These are phyloP conservation scores for Mycena olivaceomarginata DNA, from an alignment of 768 basidiomycete genomes.

Conservation along the genomic window DNA sequence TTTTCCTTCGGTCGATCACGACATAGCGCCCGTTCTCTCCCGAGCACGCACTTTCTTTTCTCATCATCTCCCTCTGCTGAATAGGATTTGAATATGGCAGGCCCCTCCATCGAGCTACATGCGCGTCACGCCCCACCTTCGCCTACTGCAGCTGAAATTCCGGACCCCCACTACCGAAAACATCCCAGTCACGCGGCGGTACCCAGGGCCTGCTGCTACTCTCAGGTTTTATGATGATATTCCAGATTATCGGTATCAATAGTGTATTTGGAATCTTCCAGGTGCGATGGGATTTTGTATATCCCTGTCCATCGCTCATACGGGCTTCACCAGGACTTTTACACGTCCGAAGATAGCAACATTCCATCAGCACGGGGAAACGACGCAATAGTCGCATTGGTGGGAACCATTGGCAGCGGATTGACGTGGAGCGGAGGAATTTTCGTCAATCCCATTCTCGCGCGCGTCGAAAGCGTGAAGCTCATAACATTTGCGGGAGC, in stretches of 20 bases:
- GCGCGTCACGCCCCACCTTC: not conserved
- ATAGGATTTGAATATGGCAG: not conserved
- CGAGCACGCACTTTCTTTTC: too few species aligned
- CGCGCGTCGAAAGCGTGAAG: conserved; percentile 54
- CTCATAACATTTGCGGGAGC: conserved; percentile 60
- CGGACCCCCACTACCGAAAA: not conserved
- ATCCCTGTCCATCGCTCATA: not conserved
- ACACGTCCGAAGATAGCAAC: conserved; percentile 60
- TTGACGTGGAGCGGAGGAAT: conserved; percentile 69
- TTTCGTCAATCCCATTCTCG: conserved; percentile 63
- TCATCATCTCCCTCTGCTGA: too few species aligned
- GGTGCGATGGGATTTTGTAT: conserved; percentile 44
- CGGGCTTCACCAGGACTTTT: conserved; percentile 58
- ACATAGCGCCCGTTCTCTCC: too few species aligned
- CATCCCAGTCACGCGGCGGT: conserved; percentile 35
- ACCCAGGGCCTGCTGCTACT: conserved; percentile 60
- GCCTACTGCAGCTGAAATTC: not conserved
- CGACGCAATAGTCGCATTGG: conserved; percentile 63
- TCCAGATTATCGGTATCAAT: conserved; percentile 67
- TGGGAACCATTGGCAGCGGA: conserved; percentile 65
- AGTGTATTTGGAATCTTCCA: conserved; percentile 66
- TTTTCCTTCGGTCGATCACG: too few species aligned
- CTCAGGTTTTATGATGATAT: conserved; percentile 65
- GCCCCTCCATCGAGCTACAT: not conserved
- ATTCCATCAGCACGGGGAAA: conserved; percentile 58